A percentile compares a stretch with the other conserved stretches of the same genome.
phyloP scores from a whole-genome alignment of 768 basidiomycete genomes.

The Boletus reticuloceps region DNA sequence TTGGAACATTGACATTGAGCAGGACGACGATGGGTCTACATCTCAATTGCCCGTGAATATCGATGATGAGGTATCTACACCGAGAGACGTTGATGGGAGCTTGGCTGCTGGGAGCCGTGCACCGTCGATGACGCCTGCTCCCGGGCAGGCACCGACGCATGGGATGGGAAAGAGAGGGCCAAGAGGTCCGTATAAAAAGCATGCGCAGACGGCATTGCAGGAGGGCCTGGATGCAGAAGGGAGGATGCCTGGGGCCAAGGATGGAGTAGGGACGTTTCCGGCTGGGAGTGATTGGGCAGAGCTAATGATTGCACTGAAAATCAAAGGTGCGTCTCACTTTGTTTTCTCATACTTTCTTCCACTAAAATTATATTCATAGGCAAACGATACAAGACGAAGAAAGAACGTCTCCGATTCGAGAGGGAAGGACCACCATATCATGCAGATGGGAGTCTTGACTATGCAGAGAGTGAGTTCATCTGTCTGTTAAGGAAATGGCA shows the following conservation, averaged over 20 bases:
- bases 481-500: background rate
- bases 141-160: constrained; percentile 8
- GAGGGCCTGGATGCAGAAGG: constrained; percentile 67
- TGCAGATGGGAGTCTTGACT: constrained; percentile 79
- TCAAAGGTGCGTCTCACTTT: constrained; percentile 52
- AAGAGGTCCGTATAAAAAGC: constrained; percentile 55
- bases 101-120: constrained; percentile 44
- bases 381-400: constrained; percentile 78
- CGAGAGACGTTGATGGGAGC: constrained; percentile 48
- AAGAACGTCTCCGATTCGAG: constrained; percentile 74
- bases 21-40: constrained; percentile 44
- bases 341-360: background rate
- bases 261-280: constrained; percentile 73
- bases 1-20: constrained; percentile 80
- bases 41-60: constrained; percentile 28
- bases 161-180: constrained; percentile 38
- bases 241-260: constrained; percentile 71
- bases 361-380: constrained; percentile 29
- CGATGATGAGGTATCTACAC: constrained; percentile 39
- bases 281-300: constrained; percentile 69
- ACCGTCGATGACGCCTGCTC: constrained; percentile 40
- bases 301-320: constrained; percentile 68
- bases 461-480: constrained; percentile 55
- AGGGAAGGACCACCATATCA: constrained; percentile 68
- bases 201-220: constrained; percentile 36